Conservation (phyloP, 441 rosid species). For the Codiaeum variegatum region DNA sequence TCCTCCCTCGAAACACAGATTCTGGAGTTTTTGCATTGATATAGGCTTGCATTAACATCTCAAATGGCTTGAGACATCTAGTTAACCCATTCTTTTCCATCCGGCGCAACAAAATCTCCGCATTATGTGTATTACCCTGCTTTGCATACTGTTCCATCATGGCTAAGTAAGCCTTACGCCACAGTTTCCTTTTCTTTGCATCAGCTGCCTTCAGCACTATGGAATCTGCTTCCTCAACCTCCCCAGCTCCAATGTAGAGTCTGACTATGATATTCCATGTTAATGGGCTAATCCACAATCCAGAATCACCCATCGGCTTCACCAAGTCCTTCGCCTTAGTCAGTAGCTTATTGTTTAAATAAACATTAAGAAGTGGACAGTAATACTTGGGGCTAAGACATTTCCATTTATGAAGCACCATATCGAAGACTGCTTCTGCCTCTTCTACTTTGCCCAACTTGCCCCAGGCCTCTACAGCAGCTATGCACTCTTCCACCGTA, state of each 20-base stretch:
- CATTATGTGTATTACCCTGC: constrained; percentile 25
- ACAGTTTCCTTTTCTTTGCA: constrained; percentile 15
- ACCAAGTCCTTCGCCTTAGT: constrained; percentile 27
- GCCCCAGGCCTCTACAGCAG: constrained; percentile 40
- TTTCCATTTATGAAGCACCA: constrained; percentile 23
- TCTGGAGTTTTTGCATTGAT: constrained; percentile 26
- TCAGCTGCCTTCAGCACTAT: background rate
- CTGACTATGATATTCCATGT: constrained; percentile 21
- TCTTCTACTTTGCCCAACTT: constrained; percentile 30
- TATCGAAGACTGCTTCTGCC: constrained; percentile 32
- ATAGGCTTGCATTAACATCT: constrained; percentile 23
- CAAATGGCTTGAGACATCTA: no score
- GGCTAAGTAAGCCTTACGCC: constrained; percentile 16
- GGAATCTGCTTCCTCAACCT: constrained; percentile 27
- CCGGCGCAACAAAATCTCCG: constrained; percentile 20
- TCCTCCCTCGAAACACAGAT: constrained; percentile 10
- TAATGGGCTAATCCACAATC: background rate
- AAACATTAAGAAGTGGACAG: constrained; percentile 19
- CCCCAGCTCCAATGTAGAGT: constrained; percentile 28
- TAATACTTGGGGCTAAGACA: constrained; percentile 15
- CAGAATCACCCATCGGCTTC: constrained; percentile 24
- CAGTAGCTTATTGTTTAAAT: constrained; percentile 20
- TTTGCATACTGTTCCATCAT: constrained; percentile 26
- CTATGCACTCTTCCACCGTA: constrained; percentile 21
- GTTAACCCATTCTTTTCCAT: constrained; percentile 21